Evolutionary conservation across 768 basidiomycete species (phyloP), one percentile per base, ranked within the genome.

Genomic region (Suillus subluteus): DNA sequence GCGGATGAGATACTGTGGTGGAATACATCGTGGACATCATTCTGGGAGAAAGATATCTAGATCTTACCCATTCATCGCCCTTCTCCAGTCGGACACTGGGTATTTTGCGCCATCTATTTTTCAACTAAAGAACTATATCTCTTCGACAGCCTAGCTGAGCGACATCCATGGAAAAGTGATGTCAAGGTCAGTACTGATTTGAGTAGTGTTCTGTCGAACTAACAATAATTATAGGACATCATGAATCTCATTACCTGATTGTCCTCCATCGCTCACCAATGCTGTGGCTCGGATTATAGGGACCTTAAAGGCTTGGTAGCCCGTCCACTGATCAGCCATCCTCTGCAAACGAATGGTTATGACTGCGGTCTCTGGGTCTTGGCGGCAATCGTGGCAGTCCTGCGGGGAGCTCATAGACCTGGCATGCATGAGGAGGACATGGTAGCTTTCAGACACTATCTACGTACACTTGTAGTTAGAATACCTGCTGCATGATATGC

Each of bases 21-120:
- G 1, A 38, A 58, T 3, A 67, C 65, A 0, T 26, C 23, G 0
- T 58, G 48, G 3, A 67, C 69, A 0, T 38, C 59, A 16, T 82
- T 73, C 54, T 80, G 79, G 79, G 15, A 26, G 0, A 75, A 73
- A 62, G 37, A 65, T 3, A n/a, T 72, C 0, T 82, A 79, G 80
- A 72, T 81, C 2, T 30, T 82, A 4, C 81, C 79, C 0, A 76
- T 82, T 15, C 80, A 81, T 64, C 67, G 71, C 1, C 21, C 58
- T 7, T 67, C 41, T 0, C 12, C 13, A 2, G 65, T 65, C 4
- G 41, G 67, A 16, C 79, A 81, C 68, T 82, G 78, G 77, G 77
- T 81, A 1, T 65, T 80, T 40, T 76, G 75, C 63, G 69, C 69
- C 8, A 69, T 35, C 5, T 13, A 58, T 48, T 11, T 43, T 41